Conservation (phyloP, 1,284 basidiomycete species). For the Limonomyces culmigenus region DNA sequence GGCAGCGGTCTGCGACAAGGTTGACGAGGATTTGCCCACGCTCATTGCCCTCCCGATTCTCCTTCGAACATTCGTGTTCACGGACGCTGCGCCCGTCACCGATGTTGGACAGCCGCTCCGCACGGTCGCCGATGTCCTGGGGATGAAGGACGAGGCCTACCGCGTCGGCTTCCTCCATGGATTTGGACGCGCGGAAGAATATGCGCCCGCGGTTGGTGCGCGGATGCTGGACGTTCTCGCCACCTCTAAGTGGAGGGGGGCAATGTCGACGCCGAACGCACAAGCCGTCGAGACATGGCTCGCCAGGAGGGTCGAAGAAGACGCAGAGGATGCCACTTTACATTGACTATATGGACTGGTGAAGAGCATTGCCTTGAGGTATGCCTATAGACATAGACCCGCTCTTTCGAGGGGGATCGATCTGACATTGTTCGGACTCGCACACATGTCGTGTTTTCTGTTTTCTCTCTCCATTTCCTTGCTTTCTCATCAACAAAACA, state of each 20-base stretch:
- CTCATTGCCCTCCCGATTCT: slow-evolving; percentile 54
- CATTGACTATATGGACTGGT: slow-evolving; percentile 10
- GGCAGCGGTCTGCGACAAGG: slow-evolving; percentile 18
- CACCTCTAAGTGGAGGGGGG: no score
- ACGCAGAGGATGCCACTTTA: slow-evolving; percentile 16
- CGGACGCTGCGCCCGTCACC: slow-evolving; percentile 8
- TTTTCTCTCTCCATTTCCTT: no score
- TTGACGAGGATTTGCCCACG: slow-evolving; percentile 48
- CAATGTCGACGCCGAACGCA: slow-evolving; percentile 1
- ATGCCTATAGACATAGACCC: no score
- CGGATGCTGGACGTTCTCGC: slow-evolving; percentile 33
- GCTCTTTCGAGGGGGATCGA: no score
- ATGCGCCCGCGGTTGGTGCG: slow-evolving; percentile 36
- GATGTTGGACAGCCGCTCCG: slow-evolving; percentile 14
- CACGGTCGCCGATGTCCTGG: slow-evolving; percentile 34
- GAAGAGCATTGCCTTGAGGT: no score
- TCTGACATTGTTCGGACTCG: no score
- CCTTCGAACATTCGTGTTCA: slow-evolving; percentile 22
- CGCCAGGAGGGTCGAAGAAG: slow-evolving; percentile 30
- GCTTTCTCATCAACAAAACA: no score
- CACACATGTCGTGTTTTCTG: no score
- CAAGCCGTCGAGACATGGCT: slow-evolving; percentile 18
- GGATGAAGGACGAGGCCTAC: slow-evolving; percentile 43
- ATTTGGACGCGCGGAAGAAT: slow-evolving; percentile 63
- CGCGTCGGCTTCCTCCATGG: slow-evolving; percentile 48